Evolutionary conservation across 805 yeast genomes (phyloP), one percentile per base, ranked within the genome.

Genomic region (Saccharomycopsis fodiens): DNA sequence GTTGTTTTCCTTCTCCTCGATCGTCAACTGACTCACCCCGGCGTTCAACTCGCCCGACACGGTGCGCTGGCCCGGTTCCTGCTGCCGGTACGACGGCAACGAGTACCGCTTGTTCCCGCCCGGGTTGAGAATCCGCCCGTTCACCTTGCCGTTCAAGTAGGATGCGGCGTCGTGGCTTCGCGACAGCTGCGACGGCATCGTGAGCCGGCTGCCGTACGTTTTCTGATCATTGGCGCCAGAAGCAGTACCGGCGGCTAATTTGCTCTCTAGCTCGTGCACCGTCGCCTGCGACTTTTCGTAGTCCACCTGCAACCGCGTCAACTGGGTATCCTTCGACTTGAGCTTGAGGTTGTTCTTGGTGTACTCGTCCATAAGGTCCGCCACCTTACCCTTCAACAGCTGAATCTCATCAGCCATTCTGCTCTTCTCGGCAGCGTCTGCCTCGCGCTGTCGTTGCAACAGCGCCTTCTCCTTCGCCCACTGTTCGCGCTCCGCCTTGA

Each of bases 241-340:
- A 19, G 6, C 15, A 5, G 8, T 6, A 7, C 20, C 15, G 8
- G 36, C 17, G 17, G 44, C 31, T 16, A 66, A 55, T 43, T 69
- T 75, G 48, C 69, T 72, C 55, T 78, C 82, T 47, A 82, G 59
- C 47, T 76, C 78, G 27, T 68, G 57, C 10, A 76, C 68, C 53
- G 71, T 72, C n/a, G 70, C 59, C 43, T 72, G 74, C 3, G 80
- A 68, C 37, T 68, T 71, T 38, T 81, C 87, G 40, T 79, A 59
- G 55, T 85, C 93, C 39, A 78, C 72, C 35, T 67, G 73, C 20
- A 78, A 63, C 37, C 93, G 64, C 36, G 72, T 66, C 6, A 85
- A 60, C 57, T 81, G 87, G 0, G 85, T 76, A 41, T 85, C 93
- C 52, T 77, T 79, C 27, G 85, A 79, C 58, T 82, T 82, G 20